Base-by-base conservation (phyloP, 345 rosid species). In the Durio zibethinus region DNA sequence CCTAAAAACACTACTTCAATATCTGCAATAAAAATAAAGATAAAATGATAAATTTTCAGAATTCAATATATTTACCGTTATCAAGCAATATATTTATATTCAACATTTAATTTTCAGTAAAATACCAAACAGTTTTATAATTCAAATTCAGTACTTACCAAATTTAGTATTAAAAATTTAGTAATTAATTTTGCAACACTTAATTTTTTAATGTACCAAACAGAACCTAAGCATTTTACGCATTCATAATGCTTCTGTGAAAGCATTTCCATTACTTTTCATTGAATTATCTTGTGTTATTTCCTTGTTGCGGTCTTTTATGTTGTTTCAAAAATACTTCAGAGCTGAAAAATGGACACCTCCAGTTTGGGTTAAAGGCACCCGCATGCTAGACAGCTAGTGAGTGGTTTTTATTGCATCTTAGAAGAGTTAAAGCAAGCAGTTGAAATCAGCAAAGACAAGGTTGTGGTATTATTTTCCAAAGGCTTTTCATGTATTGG, bases 291-390 rank as follows among this genome's bases (percentile, higher is more conserved):
- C 27, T 52, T 1, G 5, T 71, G 29, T 20, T 52, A 50, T 72
- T 31, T 72, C 61, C 75, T 50, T 70, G 74, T 31, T 83, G 85
- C 86, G 93, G 97, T 93, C 50, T 93, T 91, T 73, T 90, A 88
- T 62, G 79, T 88, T 8, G 92, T 93, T 75, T 94, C 97, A 14
- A 94, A 80, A 77, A 83, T 82, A 86, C 81, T 91, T 94, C 85
- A 85, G 45, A 57, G 83, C 90, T 21, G 97, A 97, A 36, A 90
- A 84, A 74, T 92, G 97, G 97, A 74, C 74, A 59, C 86, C 83
- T 73, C 88, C 86, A 2, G 53, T n/a, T n/a, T n/a, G n/a, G n/a
- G 21, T 72, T 25, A 50, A 20, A 31, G 2, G 72, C 47, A 47
- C 18, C 15, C 23, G 10, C 61, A n/a, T 33, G 45, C 43, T 52